Percentiles rank a stretch among this genome's conserved stretches.
These are phyloP conservation scores for Vanilla planifolia DNA, from an alignment of 106 monocot genomes.

Conservation along the genomic window DNA sequence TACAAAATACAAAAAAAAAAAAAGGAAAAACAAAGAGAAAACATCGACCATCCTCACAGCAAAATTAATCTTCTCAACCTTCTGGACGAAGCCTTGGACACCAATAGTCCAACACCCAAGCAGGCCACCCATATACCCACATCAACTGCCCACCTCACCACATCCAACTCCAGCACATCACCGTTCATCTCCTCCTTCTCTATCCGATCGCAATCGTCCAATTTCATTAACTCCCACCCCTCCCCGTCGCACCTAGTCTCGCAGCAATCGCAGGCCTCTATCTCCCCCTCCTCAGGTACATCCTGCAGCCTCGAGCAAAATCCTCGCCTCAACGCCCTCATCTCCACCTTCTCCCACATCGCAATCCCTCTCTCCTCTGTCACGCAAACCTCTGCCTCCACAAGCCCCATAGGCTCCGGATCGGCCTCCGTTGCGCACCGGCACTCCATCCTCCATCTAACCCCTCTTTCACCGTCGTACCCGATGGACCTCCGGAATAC, in stretches of 20 bases:
- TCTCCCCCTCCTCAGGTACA: conserved; percentile 38
- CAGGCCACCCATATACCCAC: conserved; percentile 42
- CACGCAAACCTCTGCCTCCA: conserved; percentile 25
- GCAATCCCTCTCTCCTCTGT: conserved; percentile 15
- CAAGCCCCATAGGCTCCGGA: conserved; percentile 3
- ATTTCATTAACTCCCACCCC: not conserved
- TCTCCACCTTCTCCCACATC: conserved; percentile 23
- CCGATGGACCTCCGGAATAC: conserved; percentile 33
- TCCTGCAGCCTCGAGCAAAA: conserved; percentile 34
- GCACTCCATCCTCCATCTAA: too few species aligned
- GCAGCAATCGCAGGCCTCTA: conserved; percentile 5
- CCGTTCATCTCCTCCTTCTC: too few species aligned
- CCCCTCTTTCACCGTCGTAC: too few species aligned
- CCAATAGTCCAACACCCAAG: conserved; percentile 36
- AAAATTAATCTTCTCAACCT: not conserved
- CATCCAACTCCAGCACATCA: conserved; percentile 20
- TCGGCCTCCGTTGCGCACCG: conserved; percentile 5
- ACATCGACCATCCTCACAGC: too few species aligned
- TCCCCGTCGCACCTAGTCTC: conserved; percentile 11
- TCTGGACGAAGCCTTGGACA: conserved; percentile 18
- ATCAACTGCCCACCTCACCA: conserved; percentile 36
- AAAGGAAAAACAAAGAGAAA: too few species aligned
- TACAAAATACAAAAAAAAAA: too few species aligned
- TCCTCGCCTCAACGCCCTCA: too few species aligned
- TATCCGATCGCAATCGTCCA: conserved; percentile 12